Evolutionary conservation across 805 yeast genomes (phyloP).

Genomic region (Candida methanosorbosa): DNA sequence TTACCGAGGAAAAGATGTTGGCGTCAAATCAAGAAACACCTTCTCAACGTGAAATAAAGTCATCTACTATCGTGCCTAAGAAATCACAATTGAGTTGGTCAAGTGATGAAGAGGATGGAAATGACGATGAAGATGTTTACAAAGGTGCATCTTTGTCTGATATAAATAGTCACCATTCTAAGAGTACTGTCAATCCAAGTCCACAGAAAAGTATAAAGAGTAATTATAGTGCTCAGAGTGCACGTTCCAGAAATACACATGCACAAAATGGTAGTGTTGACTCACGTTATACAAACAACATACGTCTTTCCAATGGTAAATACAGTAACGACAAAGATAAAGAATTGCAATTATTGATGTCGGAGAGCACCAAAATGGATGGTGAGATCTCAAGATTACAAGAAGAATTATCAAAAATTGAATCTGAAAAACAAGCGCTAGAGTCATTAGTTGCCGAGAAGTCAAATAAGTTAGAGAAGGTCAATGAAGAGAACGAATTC

Average conservation of each 20-base stretch:
- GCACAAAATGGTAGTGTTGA: not conserved
- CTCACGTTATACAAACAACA: not conserved
- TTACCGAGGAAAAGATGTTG: conserved; percentile 2
- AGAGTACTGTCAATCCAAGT: not conserved
- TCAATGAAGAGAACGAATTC: not conserved
- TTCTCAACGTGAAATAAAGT: conserved; percentile 31
- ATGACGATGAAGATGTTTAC: conserved; percentile 17
- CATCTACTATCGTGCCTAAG: conserved; percentile 72
- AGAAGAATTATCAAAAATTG: conserved; percentile 8
- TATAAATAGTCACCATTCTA: not conserved
- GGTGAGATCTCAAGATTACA: conserved; percentile 30
- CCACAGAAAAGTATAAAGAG: conserved; percentile 1
- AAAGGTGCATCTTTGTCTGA: not conserved
- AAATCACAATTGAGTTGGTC: conserved; percentile 85
- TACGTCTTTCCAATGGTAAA: not conserved
- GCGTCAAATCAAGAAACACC: conserved; percentile 13
- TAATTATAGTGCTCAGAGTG: not conserved
- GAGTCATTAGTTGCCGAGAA: conserved; percentile 1
- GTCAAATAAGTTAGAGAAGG: not conserved
- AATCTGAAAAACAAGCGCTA: not conserved
- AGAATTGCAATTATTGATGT: conserved; percentile 19
- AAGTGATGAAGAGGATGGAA: conserved; percentile 74
- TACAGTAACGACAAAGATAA: not conserved
- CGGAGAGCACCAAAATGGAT: conserved; percentile 44
- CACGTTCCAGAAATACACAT: not conserved